These are phyloP conservation scores for Fusarium denticulatum DNA, from an alignment of 2,329 filamentous ascomycete genomes.

Conservation along the genomic window DNA sequence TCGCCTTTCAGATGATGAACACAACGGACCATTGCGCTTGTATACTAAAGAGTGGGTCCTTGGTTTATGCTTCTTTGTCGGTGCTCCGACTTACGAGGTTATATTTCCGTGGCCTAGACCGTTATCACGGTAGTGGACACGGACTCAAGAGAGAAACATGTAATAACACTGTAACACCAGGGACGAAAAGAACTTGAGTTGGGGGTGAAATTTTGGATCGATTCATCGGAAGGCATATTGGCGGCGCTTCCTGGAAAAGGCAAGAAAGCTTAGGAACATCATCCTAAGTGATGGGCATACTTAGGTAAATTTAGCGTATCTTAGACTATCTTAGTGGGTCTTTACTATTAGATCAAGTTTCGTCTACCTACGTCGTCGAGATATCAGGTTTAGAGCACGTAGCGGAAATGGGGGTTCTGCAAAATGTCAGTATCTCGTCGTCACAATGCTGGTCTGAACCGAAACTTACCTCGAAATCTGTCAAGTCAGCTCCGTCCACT, in stretches of 20 bases:
- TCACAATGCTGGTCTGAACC: accelerated
- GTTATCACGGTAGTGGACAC: accelerated
- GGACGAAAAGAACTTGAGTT: no score
- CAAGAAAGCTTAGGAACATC: neutral
- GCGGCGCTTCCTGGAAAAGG: accelerated
- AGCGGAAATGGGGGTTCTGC: slow-evolving; percentile 33
- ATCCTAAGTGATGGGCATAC: neutral
- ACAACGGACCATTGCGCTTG: slow-evolving; percentile 8
- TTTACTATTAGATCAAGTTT: neutral
- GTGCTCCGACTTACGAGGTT: slow-evolving; percentile 12
- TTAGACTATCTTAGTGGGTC: neutral
- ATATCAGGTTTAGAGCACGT: slow-evolving; percentile 1
- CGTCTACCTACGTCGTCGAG: neutral
- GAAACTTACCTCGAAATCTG: slow-evolving; percentile 35
- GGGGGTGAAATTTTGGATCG: neutral
- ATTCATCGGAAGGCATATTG: neutral
- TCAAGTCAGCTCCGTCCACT: slow-evolving; percentile 23
- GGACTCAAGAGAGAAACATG: accelerated
- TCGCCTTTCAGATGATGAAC: neutral
- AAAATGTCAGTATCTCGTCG: neutral
- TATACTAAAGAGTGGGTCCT: slow-evolving; percentile 33
- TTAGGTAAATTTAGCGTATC: neutral
- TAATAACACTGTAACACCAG: neutral
- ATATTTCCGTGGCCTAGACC: slow-evolving; percentile 39
- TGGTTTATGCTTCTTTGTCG: slow-evolving; percentile 39